Evolutionary conservation across 352 stramenopile genomes (phyloP).

Genomic region (Elongisporangium anandrum): DNA sequence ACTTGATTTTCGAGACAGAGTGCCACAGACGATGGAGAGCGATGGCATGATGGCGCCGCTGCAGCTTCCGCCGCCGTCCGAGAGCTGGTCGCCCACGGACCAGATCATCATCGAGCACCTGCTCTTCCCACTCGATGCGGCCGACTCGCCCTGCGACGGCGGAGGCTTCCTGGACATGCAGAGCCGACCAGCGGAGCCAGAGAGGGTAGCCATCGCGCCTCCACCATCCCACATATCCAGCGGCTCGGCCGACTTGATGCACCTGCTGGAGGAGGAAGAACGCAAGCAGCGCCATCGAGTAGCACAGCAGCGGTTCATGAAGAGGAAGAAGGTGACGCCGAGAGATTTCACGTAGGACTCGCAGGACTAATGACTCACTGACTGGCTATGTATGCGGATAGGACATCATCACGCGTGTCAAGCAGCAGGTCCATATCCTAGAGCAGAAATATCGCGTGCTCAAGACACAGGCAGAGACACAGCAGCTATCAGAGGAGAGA

Average conservation of each 20-base stretch:
- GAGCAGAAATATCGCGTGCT: slow-evolving; percentile 36
- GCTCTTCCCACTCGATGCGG: slow-evolving; percentile 14
- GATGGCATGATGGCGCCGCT: too few species aligned
- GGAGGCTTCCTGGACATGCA: slow-evolving; percentile 7
- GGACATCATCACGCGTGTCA: slow-evolving; percentile 30
- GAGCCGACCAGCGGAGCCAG: neutral
- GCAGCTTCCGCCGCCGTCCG: slow-evolving; percentile 6
- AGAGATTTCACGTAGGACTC: neutral
- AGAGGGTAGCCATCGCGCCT: too few species aligned
- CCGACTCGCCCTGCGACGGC: slow-evolving; percentile 1
- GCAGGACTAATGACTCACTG: neutral
- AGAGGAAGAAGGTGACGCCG: slow-evolving; percentile 38
- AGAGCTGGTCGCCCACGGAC: slow-evolving; percentile 44
- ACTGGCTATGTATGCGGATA: neutral
- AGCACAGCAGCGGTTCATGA: slow-evolving; percentile 47
- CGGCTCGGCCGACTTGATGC: neutral
- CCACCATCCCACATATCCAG: neutral
- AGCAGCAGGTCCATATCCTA: slow-evolving; percentile 21
- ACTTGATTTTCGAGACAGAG: too few species aligned
- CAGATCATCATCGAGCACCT: slow-evolving; percentile 59
- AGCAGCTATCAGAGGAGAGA: slow-evolving; percentile 13
- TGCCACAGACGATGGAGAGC: too few species aligned
- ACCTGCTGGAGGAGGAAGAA: slow-evolving; percentile 25
- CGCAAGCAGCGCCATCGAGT: slow-evolving; percentile 39
- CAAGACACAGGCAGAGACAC: slow-evolving; percentile 22